Evolutionary conservation across 306 rosid genomes (phyloP).

Genomic region (Pueraria montana): DNA sequence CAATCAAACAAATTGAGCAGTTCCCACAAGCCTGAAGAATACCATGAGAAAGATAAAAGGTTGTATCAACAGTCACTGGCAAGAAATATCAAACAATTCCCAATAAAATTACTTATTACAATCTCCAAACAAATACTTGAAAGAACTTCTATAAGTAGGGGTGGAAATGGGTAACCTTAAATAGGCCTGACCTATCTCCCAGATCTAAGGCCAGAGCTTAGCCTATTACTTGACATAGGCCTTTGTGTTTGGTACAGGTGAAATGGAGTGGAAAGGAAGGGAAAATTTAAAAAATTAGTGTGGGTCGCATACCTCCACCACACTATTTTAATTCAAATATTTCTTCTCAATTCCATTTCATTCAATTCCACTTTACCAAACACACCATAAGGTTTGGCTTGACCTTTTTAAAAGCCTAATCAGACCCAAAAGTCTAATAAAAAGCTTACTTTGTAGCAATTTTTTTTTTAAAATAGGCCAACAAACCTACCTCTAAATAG

Average conservation of each 20-base stretch:
- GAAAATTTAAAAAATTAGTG: too few species aligned
- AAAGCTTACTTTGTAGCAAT: not conserved
- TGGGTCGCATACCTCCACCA: too few species aligned
- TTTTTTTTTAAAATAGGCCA: not conserved
- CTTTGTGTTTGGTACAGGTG: too few species aligned
- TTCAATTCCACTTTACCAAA: too few species aligned
- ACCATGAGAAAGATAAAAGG: constrained; percentile 7
- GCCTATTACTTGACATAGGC: not conserved
- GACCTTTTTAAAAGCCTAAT: not conserved
- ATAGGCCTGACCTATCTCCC: not conserved
- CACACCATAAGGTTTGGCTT: not conserved
- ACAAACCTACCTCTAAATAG: not conserved
- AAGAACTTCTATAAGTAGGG: not conserved
- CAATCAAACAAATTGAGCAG: too few species aligned
- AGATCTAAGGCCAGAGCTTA: not conserved
- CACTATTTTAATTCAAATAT: too few species aligned
- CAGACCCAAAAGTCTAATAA: not conserved
- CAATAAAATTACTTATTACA: not conserved
- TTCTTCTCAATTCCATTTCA: too few species aligned
- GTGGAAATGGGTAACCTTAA: not conserved
- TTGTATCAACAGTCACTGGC: not conserved
- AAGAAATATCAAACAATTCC: constrained; percentile 28
- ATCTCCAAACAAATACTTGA: not conserved
- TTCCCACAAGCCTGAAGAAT: too few species aligned
- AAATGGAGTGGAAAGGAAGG: too few species aligned